Evolutionary conservation across 441 rosid genomes (phyloP).

Genomic region (Gossypium schwendimanii): DNA sequence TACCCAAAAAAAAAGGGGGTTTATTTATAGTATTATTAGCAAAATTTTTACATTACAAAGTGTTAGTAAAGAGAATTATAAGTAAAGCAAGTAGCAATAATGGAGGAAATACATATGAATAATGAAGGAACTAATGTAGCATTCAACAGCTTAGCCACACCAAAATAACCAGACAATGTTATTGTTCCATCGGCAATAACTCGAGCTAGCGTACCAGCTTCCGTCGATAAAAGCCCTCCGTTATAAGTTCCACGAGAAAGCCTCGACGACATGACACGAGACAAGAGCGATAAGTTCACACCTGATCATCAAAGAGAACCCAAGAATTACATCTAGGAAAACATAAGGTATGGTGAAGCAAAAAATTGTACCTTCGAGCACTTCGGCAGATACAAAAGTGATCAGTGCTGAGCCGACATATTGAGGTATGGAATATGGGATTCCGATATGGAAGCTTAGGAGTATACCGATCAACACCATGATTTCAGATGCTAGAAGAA

Average conservation of each 20-base stretch:
- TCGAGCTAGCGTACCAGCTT: constrained; percentile 51
- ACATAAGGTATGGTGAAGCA: background rate
- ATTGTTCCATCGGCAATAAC: constrained; percentile 53
- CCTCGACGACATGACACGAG: constrained; percentile 51
- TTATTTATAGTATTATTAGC: background rate
- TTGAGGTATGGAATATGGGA: constrained; percentile 38
- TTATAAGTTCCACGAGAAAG: constrained; percentile 51
- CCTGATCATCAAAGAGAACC: constrained; percentile 25
- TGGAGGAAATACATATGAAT: constrained; percentile 34
- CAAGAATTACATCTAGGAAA: background rate
- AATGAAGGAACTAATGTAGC: constrained; percentile 41
- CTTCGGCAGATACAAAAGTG: constrained; percentile 46
- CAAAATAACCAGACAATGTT: constrained; percentile 43
- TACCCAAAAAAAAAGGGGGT: too few relatives aligned
- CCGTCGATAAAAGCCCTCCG: constrained; percentile 51
- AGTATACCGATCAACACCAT: constrained; percentile 41
- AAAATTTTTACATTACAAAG: background rate
- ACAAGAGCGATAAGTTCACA: constrained; percentile 42
- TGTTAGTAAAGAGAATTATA: constrained; percentile 35
- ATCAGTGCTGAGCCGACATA: constrained; percentile 38
- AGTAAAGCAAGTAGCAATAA: constrained; percentile 36
- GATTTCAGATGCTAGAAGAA: constrained; percentile 42
- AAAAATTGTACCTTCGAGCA: constrained; percentile 42
- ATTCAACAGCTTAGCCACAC: constrained; percentile 36
- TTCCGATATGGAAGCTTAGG: constrained; percentile 34